A percentile compares a stretch with the other conserved stretches of the same genome.
Conservation (phyloP, 345 rosid genomes). For the Carallia pectinifolia region DNA sequence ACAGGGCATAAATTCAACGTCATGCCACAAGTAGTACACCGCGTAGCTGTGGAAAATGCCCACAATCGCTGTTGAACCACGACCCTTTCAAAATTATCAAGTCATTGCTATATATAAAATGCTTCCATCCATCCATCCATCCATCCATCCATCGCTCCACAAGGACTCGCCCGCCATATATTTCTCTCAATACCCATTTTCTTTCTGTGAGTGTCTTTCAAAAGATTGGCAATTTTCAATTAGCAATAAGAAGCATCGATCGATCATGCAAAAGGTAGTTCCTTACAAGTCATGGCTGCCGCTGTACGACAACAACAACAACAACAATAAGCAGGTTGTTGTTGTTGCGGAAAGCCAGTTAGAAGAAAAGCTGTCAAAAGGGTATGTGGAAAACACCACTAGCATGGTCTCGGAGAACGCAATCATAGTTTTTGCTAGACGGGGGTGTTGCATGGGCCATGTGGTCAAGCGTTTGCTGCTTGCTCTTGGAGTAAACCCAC, state of each 20-base stretch:
- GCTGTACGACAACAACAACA: slow-evolving; percentile 2
- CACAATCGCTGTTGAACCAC: slow-evolving; percentile 12
- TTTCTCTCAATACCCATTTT: not conserved
- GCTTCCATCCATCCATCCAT: not conserved
- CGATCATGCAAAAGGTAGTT: slow-evolving; percentile 58
- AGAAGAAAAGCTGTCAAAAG: too few relatives aligned
- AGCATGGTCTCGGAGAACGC: slow-evolving; percentile 56
- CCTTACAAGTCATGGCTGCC: slow-evolving; percentile 39
- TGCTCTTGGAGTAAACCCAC: slow-evolving; percentile 78
- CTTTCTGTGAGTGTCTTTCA: not conserved
- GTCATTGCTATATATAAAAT: not conserved
- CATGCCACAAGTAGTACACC: slow-evolving; percentile 5
- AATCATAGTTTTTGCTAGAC: slow-evolving; percentile 54
- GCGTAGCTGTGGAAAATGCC: not conserved
- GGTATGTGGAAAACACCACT: not conserved
- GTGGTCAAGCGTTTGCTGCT: slow-evolving; percentile 63
- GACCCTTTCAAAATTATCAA: not conserved
- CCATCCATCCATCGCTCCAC: not conserved
- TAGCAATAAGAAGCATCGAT: not conserved
- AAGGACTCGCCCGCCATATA: not conserved
- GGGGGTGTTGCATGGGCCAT: slow-evolving; percentile 75
- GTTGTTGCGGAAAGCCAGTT: too few relatives aligned
- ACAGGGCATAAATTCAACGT: slow-evolving; percentile 7
- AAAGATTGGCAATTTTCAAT: not conserved
- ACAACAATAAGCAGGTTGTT: not conserved